These are phyloP conservation scores for Nannizziopsis arthrosporioides DNA, from an alignment of 2,329 filamentous ascomycete species.

Conservation along the genomic window DNA sequence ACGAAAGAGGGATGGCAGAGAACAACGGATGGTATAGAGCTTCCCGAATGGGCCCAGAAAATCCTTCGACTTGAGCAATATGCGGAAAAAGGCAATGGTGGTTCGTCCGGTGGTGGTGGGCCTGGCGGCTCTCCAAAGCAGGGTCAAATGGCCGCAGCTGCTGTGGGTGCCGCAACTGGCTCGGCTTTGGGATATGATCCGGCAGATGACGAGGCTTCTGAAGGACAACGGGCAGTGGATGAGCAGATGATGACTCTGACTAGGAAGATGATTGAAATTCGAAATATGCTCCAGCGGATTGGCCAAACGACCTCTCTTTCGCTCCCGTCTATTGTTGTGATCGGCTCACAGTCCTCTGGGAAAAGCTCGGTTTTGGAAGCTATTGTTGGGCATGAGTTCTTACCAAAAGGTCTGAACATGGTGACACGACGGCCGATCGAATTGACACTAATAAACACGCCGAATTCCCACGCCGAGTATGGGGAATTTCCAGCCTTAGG, in stretches of 20 bases:
- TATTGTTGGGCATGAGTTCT: conserved; percentile 93
- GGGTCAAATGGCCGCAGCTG: conserved; percentile 45
- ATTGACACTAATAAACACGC: conserved; percentile 89
- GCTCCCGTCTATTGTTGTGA: conserved; percentile 95
- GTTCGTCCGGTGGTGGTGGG: conserved; percentile 35
- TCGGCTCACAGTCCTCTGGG: conserved; percentile 93
- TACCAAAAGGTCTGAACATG: conserved; percentile 98
- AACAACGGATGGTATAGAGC: conserved; percentile 63
- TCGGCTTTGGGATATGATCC: conserved; percentile 69
- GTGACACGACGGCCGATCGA: conserved; percentile 93
- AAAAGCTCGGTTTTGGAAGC: conserved; percentile 96
- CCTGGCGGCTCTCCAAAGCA: conserved; percentile 43
- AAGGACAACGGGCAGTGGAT: conserved; percentile 62
- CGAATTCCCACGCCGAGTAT: conserved; percentile 74
- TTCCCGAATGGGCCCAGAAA: conserved; percentile 69
- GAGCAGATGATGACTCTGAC: conserved; percentile 99
- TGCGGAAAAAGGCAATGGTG: conserved; percentile 33
- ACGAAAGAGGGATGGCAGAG: conserved; percentile 70
- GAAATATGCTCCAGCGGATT: conserved; percentile 78
- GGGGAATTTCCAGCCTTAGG: conserved; percentile 92
- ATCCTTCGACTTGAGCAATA: conserved; percentile 54
- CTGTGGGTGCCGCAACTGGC: conserved; percentile 57
- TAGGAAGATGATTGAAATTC: conserved; percentile 99
- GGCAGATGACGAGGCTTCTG: conserved; percentile 41
- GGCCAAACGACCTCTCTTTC: conserved; percentile 83